These are phyloP conservation scores for Abelmoschus esculentus DNA, from an alignment of 345 rosid species.

Conservation along the genomic window DNA sequence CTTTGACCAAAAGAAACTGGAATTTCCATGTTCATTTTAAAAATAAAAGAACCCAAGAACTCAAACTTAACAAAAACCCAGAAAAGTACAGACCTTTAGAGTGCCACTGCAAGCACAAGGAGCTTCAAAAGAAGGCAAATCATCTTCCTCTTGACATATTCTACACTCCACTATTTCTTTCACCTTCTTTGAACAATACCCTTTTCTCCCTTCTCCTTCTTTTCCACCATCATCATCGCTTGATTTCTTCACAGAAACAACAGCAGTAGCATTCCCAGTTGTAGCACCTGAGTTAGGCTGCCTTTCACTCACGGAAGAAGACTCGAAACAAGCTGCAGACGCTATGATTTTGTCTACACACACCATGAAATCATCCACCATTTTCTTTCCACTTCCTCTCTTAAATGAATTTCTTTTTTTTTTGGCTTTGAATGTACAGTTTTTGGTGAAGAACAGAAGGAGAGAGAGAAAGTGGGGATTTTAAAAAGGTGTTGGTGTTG, in stretches of 20 bases:
- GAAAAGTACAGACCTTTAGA: slow-evolving; percentile 41
- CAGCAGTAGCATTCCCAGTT: background rate
- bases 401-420: background rate
- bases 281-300: background rate
- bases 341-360: slow-evolving; percentile 34
- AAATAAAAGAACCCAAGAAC: background rate
- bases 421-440: background rate
- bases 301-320: slow-evolving; percentile 7
- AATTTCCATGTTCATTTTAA: background rate
- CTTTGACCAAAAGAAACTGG: background rate
- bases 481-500: background rate
- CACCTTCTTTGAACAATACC: slow-evolving; percentile 24
- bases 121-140: slow-evolving; percentile 38
- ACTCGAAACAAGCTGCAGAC: slow-evolving; percentile 30
- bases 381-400: slow-evolving; percentile 5
- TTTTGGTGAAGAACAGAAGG: background rate
- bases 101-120: slow-evolving; percentile 66
- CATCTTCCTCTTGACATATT: slow-evolving; percentile 64
- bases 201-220: slow-evolving; percentile 15
- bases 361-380: slow-evolving; percentile 47
- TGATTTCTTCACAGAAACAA: slow-evolving; percentile 5
- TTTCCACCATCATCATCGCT: background rate
- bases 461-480: background rate
- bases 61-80: background rate
- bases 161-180: slow-evolving; percentile 46